Conservation (phyloP, 345 rosid genomes). For the Syzygium aromaticum region DNA sequence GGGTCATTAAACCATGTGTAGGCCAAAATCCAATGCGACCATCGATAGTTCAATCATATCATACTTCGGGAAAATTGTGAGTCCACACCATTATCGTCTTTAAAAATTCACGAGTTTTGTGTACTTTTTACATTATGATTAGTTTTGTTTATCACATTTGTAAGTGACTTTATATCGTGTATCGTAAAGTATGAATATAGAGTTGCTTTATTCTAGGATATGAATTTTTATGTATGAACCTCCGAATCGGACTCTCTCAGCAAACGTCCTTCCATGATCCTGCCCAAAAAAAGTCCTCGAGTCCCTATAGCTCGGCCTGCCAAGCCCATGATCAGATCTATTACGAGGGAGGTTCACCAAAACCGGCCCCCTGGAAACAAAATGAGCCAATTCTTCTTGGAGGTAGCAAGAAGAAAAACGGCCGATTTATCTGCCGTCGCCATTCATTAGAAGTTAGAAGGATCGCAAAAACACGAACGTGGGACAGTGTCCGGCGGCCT, state of each 20-base stretch:
- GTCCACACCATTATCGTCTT: neutral
- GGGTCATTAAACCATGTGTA: neutral
- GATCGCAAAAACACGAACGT: neutral
- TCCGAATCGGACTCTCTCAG: neutral
- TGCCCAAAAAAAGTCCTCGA: neutral
- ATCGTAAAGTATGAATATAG: too few relatives aligned
- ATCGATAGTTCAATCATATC: neutral
- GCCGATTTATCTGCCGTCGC: neutral
- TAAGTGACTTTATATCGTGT: too few relatives aligned
- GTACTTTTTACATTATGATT: fast-evolving
- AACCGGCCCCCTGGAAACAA: neutral
- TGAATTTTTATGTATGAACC: neutral
- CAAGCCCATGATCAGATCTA: neutral
- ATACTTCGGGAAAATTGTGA: too few relatives aligned
- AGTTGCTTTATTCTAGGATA: neutral
- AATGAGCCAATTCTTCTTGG: neutral
- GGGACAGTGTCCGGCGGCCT: neutral
- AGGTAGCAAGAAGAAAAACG: neutral
- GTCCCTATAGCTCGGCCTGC: neutral
- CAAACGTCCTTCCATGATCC: neutral
- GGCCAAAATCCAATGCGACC: neutral
- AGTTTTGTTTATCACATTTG: neutral
- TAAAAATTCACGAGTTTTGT: neutral
- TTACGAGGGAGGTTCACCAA: neutral
- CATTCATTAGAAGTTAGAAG: neutral